Conservation (phyloP, 108 stramenopile genomes). For the Licmophora abbreviata region DNA sequence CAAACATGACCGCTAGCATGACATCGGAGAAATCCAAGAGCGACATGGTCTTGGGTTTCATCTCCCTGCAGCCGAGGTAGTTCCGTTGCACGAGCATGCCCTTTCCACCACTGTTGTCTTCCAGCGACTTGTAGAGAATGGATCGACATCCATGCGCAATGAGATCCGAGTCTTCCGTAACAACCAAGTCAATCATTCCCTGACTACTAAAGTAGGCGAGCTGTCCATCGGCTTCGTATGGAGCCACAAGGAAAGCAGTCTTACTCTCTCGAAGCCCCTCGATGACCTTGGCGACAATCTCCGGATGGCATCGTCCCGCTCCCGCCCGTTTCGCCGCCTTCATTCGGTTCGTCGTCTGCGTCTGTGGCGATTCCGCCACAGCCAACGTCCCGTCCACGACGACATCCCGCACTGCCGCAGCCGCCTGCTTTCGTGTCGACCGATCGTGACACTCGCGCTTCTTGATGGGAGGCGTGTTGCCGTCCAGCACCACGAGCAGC, state of each 20-base stretch:
- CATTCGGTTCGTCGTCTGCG: conserved; percentile 23
- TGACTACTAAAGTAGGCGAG: conserved; percentile 74
- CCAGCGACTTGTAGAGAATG: conserved; percentile 83
- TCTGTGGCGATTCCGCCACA: conserved; percentile 9
- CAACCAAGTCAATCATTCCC: conserved; percentile 72
- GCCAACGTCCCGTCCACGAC: too few species aligned
- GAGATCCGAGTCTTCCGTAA: conserved; percentile 97
- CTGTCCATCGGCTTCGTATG: conserved; percentile 98
- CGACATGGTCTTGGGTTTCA: conserved; percentile 15
- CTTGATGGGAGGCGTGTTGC: conserved; percentile 67
- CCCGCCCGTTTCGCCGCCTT: conserved; percentile 58
- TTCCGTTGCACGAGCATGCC: conserved; percentile 26
- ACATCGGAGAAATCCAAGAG: conserved; percentile 66
- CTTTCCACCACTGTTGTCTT: conserved; percentile 35
- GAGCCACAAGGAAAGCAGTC: conserved; percentile 81
- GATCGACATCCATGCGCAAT: conserved; percentile 68
- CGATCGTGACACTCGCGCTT: conserved; percentile 9
- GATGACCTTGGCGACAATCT: conserved; percentile 27
- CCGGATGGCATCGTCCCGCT: conserved; percentile 26
- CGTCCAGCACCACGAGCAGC: conserved; percentile 75
- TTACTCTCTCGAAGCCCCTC: conserved; percentile 22
- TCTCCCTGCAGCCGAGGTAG: conserved; percentile 38
- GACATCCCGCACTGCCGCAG: conserved; percentile 9
- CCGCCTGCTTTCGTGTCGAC: conserved; percentile 8
- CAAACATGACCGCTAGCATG: conserved; percentile 90